A percentile compares a stretch with the other conserved stretches of the same genome.
Evolutionary conservation across 345 rosid genomes (phyloP).

Genomic region (Hypericum androsaemum): DNA sequence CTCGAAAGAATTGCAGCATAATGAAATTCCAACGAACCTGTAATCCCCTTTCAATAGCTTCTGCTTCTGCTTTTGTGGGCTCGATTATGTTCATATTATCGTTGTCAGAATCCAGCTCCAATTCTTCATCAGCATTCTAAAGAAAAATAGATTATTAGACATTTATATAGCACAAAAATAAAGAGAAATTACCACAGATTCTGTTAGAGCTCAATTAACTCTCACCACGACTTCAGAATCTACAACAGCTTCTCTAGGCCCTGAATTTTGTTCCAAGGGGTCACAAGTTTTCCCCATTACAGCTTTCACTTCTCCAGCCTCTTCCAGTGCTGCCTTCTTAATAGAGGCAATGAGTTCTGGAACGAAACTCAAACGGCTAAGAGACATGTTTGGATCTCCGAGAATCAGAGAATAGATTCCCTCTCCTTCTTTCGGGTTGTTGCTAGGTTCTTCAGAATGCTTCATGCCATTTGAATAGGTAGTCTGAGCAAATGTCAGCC

Average conservation of each 20-base stretch:
- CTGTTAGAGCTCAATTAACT: conserved; percentile 6
- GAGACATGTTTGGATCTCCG: conserved; percentile 37
- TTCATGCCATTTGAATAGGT: conserved; percentile 14
- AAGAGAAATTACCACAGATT: too few species aligned
- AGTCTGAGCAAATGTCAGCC: conserved; percentile 15
- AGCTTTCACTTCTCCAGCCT: conserved; percentile 60
- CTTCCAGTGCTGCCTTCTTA: conserved; percentile 70
- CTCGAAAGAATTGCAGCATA: conserved; percentile 3
- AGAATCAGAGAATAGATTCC: conserved; percentile 25
- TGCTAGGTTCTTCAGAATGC: conserved; percentile 20
- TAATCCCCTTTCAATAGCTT: conserved; percentile 82
- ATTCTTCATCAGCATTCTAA: conserved; percentile 58
- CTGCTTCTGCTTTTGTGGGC: conserved; percentile 90
- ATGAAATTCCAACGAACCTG: conserved; percentile 38
- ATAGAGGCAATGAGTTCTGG: conserved; percentile 65
- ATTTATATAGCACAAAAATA: conserved; percentile 7
- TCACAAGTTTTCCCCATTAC: conserved; percentile 36
- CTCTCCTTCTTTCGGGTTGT: conserved; percentile 22
- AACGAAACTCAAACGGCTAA: conserved; percentile 38
- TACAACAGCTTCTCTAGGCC: conserved; percentile 22
- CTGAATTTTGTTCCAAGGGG: conserved; percentile 20
- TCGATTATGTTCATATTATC: conserved; percentile 63
- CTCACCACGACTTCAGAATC: conserved; percentile 60
- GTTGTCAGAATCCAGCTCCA: conserved; percentile 55
- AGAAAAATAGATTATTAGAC: conserved; percentile 24